Evolutionary conservation across 2,329 filamentous ascomycete genomes (phyloP), one percentile per base, ranked within the genome.

Genomic region (Colletotrichum orbiculare): DNA sequence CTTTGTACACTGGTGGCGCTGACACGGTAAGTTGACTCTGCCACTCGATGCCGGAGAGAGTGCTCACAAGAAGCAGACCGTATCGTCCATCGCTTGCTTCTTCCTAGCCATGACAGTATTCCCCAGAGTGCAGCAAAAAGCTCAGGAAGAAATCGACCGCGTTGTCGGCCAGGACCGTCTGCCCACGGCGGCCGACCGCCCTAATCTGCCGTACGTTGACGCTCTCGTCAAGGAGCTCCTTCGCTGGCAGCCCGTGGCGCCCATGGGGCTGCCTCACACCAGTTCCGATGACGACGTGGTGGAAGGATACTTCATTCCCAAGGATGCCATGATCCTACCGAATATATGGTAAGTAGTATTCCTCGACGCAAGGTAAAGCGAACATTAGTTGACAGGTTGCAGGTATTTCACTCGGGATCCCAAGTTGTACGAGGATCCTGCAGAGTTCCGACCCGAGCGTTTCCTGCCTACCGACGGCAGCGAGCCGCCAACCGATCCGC

Each of bases 171-270:
- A 74, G 0, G 60, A 76, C 10, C 77, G 85, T 3, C 76, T 80
- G 8, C 85, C 85, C 0, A 73, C 71, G 15, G 83, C 81, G 71
- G 78, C 81, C 38, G 85, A 88, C 68, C 76, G 78, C 25, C 73
- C 76, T 0, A 72, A 75, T 4, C 70, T 89, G 8, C 85, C 85
- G 0, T 89, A 88, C 68, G 71, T 87, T 38, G 77, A 80, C 17
- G 83, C 82, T 2, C 77, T 86, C 11, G 78, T 87, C 15, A 87
- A 87, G 64, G 87, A 89, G 66, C 78, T 83, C 1, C 73, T 87
- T 10, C 79, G 86, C 2, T 87, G 86, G 84, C 78, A 85, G 6
- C 83, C 85, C 0, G 81, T 86, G 1, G 79, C 81, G 10, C 81
- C 83, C 47, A 79, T 85, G 63, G 66, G 56, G 7, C 49, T 83